Conservation (phyloP, 2,329 filamentous ascomycete species). For the Fusarium multiceps region DNA sequence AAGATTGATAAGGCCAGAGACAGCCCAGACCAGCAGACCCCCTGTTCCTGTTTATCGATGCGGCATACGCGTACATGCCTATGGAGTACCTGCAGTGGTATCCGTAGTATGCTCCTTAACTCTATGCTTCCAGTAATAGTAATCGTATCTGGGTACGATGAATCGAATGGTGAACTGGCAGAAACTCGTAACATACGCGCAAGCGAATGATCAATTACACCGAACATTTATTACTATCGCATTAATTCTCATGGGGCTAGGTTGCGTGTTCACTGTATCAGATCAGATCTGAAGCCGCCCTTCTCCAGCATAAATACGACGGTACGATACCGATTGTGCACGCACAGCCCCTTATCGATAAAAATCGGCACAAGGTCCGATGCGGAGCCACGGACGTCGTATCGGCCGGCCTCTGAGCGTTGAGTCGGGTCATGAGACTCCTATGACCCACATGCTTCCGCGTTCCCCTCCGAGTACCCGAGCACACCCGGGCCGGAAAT, state of each 20-base stretch:
- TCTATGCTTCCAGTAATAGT: not conserved
- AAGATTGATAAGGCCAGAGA: conserved; percentile 42
- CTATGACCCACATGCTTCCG: conserved; percentile 37
- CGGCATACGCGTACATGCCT: conserved; percentile 24
- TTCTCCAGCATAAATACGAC: conserved; percentile 6
- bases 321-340: not conserved
- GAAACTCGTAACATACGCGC: conserved; percentile 27
- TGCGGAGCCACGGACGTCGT: conserved; percentile 17
- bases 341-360: conserved; percentile 7
- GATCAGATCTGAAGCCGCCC: conserved; percentile 26
- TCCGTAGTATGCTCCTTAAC: not conserved
- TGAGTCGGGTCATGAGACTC: conserved; percentile 35
- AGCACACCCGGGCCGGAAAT: conserved; percentile 35
- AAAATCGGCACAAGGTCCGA: conserved; percentile 36
- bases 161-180: not conserved
- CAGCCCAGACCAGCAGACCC: not conserved
- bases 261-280: conserved; percentile 30
- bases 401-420: conserved; percentile 35
- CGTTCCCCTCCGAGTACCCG: conserved; percentile 35
- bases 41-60: conserved; percentile 18
- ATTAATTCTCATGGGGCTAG: conserved; percentile 8
- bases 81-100: not conserved
- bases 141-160: not conserved
- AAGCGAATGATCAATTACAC: conserved; percentile 15
- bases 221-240: not conserved